These are phyloP conservation scores for Helotiales sp. DNA, from an alignment of 2,329 filamentous ascomycete species.

Conservation along the genomic window DNA sequence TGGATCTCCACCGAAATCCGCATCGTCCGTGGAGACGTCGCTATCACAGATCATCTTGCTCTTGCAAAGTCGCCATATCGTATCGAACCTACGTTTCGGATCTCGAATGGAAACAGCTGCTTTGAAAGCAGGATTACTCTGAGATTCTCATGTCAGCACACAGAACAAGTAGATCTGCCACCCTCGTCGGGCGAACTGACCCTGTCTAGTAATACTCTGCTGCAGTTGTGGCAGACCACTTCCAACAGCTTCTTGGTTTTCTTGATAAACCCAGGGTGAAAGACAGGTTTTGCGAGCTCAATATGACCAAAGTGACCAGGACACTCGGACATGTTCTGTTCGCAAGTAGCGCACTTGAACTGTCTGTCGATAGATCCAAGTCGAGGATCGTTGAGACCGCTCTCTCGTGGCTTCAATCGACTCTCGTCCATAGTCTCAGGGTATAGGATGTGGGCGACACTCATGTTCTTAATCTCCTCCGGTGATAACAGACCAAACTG, in stretches of 20 bases:
- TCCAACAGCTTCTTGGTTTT: slow-evolving; percentile 99
- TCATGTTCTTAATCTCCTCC: slow-evolving; percentile 99
- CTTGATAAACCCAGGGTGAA: slow-evolving; percentile 92
- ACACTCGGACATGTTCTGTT: slow-evolving; percentile 93
- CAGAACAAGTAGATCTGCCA: slow-evolving; percentile 51
- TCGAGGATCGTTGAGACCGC: slow-evolving; percentile 91
- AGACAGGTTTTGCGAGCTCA: slow-evolving; percentile 94
- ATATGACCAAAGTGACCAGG: slow-evolving; percentile 99
- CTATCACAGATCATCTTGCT: slow-evolving; percentile 82
- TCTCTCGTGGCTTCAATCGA: slow-evolving; percentile 84
- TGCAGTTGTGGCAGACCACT: slow-evolving; percentile 98
- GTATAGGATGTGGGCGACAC: slow-evolving; percentile 92
- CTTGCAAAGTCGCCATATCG: slow-evolving; percentile 91
- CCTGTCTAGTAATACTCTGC: slow-evolving; percentile 95
- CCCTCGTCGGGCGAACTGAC: slow-evolving; percentile 75
- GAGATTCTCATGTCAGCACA: slow-evolving; percentile 60
- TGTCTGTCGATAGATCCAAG: slow-evolving; percentile 95
- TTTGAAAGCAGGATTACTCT: slow-evolving; percentile 83
- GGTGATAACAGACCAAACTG: slow-evolving; percentile 98
- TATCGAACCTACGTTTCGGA: slow-evolving; percentile 90
- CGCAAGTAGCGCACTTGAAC: slow-evolving; percentile 94
- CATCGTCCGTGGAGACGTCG: slow-evolving; percentile 67
- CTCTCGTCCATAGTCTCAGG: slow-evolving; percentile 99
- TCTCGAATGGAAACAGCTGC: slow-evolving; percentile 83
- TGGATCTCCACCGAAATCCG: slow-evolving; percentile 63